These are phyloP conservation scores for Poteriospumella lacustris DNA, from an alignment of 108 stramenopile genomes.

Conservation along the genomic window DNA sequence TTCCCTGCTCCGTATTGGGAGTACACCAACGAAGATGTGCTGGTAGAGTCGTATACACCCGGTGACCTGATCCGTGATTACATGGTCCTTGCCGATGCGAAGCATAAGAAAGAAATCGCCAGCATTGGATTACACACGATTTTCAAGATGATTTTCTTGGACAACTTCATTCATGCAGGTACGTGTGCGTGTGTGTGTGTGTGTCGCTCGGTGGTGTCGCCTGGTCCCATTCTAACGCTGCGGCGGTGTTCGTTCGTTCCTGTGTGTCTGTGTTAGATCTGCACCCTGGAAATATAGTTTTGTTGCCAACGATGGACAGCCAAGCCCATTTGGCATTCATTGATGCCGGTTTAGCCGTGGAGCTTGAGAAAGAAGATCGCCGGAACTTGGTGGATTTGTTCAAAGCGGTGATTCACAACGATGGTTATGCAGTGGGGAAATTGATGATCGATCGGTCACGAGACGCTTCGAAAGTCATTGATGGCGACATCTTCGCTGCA, in stretches of 20 bases:
- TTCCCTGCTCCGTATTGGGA: neutral
- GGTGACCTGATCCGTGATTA: conserved; percentile 19
- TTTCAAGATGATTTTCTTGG: conserved; percentile 40
- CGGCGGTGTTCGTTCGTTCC: neutral
- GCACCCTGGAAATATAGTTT: conserved; percentile 48
- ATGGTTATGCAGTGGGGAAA: conserved; percentile 38
- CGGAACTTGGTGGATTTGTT: conserved; percentile 44
- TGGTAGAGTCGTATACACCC: conserved; percentile 13
- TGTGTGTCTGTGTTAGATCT: conserved; percentile 26
- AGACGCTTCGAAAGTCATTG: neutral
- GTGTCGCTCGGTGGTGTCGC: no score
- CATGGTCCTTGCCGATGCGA: neutral
- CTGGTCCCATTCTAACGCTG: no score
- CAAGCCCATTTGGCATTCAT: conserved; percentile 28
- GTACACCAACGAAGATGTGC: neutral
- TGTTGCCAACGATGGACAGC: conserved; percentile 15
- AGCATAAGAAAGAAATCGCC: conserved; percentile 21
- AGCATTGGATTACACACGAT: conserved; percentile 30
- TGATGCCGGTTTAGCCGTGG: conserved; percentile 44
- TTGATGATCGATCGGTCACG: conserved; percentile 50
- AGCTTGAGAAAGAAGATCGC: conserved; percentile 37
- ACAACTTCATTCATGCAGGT: conserved; percentile 44
- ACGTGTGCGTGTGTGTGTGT: no score
- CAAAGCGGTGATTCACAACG: conserved; percentile 35
- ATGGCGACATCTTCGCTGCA: conserved; percentile 34